phyloP scores from a whole-genome alignment of 768 basidiomycete genomes.

The Clavaria fumosa region DNA sequence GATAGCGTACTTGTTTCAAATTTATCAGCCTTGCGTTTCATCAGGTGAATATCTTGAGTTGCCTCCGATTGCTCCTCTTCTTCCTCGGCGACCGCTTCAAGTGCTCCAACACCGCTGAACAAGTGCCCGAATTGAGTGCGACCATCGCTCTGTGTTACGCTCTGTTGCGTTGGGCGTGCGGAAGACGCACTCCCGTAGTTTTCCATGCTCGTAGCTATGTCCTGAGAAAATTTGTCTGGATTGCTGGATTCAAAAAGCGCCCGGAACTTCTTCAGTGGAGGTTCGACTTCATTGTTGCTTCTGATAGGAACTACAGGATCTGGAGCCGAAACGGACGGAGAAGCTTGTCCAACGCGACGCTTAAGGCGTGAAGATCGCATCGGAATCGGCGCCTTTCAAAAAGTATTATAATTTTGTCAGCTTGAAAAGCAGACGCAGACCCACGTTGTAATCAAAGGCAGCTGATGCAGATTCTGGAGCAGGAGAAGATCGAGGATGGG shows the following conservation, averaged over 20 bases:
- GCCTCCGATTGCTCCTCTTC: slow-evolving; percentile 33
- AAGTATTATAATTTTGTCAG: neutral
- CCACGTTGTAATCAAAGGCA: slow-evolving; percentile 14
- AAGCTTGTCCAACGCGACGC: slow-evolving; percentile 31
- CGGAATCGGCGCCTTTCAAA: slow-evolving; percentile 25
- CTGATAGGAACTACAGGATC: slow-evolving; percentile 14
- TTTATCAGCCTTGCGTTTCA: slow-evolving; percentile 23
- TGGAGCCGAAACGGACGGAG: slow-evolving; percentile 10
- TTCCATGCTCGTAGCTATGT: slow-evolving; percentile 18
- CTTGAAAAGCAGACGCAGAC: neutral
- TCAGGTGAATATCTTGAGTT: slow-evolving; percentile 9
- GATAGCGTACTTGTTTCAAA: slow-evolving; percentile 20
- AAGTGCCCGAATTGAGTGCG: too few species aligned
- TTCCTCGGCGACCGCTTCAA: slow-evolving; percentile 27
- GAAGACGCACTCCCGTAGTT: neutral
- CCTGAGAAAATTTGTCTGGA: slow-evolving; percentile 32
- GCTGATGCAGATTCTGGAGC: neutral
- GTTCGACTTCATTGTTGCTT: slow-evolving; percentile 24
- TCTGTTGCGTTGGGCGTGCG: neutral
- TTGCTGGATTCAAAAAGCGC: slow-evolving; percentile 53
- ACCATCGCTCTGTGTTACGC: neutral
- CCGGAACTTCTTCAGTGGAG: slow-evolving; percentile 54
- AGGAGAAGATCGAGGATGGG: slow-evolving; percentile 11
- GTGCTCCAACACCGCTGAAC: too few species aligned
- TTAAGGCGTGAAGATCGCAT: slow-evolving; percentile 32